Percentiles rank a stretch among this genome's conserved stretches.
phyloP scores from a whole-genome alignment of 345 rosid species.

The Sonneratia alba region DNA sequence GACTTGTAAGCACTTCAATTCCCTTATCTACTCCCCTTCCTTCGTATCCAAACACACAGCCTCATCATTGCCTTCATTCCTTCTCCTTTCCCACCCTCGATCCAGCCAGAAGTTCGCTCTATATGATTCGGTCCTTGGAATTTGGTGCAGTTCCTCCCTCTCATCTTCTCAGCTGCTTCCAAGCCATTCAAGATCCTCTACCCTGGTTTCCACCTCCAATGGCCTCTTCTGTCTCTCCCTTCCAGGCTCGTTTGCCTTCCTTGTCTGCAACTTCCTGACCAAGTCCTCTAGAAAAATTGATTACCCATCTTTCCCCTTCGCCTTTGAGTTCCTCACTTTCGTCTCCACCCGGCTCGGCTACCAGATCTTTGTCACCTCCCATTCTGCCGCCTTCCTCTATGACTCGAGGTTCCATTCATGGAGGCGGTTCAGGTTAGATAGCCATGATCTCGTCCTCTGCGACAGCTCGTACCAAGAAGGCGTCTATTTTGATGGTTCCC shows the following conservation, averaged over 20 bases:
- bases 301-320: constrained; percentile 57
- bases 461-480: constrained; percentile 49
- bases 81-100: constrained; percentile 74
- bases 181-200: constrained; percentile 14
- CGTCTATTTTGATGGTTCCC: constrained; percentile 38
- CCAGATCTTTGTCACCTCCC: constrained; percentile 50
- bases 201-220: constrained; percentile 56
- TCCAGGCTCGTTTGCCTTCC: constrained; percentile 37
- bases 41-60: constrained; percentile 47
- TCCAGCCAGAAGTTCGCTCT: constrained; percentile 36
- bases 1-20: constrained; percentile 51
- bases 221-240: constrained; percentile 58
- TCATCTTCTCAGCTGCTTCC: constrained; percentile 28
- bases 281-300: constrained; percentile 44
- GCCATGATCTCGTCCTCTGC: constrained; percentile 30
- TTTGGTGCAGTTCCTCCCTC: constrained; percentile 47
- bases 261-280: constrained; percentile 55
- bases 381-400: constrained; percentile 43
- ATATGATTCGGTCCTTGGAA: constrained; percentile 39
- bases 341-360: constrained; percentile 40
- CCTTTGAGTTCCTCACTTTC: constrained; percentile 52
- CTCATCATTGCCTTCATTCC: constrained; percentile 46
- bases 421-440: constrained; percentile 24
- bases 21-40: constrained; percentile 44
- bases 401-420: constrained; percentile 46